phyloP scores from a whole-genome alignment of 1,284 basidiomycete species.

The Leucoagaricus sp. region DNA sequence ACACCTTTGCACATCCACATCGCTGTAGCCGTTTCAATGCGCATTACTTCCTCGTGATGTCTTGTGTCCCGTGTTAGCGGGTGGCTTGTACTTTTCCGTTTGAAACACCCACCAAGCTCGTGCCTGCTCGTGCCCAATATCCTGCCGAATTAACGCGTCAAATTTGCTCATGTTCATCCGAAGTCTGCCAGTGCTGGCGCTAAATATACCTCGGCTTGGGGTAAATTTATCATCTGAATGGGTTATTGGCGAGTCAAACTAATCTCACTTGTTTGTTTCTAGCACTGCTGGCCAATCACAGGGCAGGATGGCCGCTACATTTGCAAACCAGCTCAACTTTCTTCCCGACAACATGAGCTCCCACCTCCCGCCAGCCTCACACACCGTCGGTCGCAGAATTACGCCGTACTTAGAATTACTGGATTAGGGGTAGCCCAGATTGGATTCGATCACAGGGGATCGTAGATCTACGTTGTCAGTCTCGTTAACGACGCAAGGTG shows the following conservation, averaged over 20 bases:
- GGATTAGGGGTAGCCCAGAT: neutral
- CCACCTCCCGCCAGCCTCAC: neutral
- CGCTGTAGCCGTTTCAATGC: neutral
- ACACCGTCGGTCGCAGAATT: conserved; percentile 22
- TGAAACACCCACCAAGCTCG: neutral
- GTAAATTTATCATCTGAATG: neutral
- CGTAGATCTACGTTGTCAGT: conserved; percentile 1
- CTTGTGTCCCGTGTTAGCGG: neutral
- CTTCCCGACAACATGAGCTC: neutral
- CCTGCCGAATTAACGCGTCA: neutral
- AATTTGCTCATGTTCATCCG: neutral
- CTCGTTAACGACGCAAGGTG: neutral
- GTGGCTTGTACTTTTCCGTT: neutral
- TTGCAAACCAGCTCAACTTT: conserved; percentile 2
- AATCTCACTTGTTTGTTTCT: neutral
- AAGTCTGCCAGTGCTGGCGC: neutral
- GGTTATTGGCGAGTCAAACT: neutral
- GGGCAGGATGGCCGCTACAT: neutral
- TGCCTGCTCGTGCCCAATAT: neutral
- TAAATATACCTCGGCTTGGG: neutral
- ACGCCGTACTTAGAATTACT: conserved; percentile 11
- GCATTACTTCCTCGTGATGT: neutral
- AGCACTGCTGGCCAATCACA: neutral
- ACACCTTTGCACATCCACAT: conserved; percentile 3
- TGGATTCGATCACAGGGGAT: neutral